Percentiles rank a stretch among this genome's conserved stretches.
These are phyloP conservation scores for Eucommia ulmoides DNA, from an alignment of 257 asterid genomes.

Conservation along the genomic window DNA sequence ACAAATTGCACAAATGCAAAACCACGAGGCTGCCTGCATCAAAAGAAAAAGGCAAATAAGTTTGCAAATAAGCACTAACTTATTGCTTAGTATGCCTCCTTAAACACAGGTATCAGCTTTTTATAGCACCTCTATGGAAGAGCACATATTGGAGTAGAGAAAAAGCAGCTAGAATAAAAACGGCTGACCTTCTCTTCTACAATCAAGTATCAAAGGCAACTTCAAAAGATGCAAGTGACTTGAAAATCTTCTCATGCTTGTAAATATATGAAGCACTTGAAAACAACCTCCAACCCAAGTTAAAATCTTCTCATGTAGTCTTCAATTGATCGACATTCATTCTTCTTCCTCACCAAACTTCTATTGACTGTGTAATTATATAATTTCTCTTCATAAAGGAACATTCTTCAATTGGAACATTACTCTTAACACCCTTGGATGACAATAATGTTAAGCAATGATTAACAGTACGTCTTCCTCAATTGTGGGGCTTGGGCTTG, in stretches of 20 bases:
- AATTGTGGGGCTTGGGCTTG: constrained; percentile 23
- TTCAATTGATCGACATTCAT: constrained; percentile 12
- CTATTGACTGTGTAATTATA: constrained; percentile 1
- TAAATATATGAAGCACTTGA: constrained; percentile 17
- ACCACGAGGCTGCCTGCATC: constrained; percentile 22
- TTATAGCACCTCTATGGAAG: constrained; percentile 9
- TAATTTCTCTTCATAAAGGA: constrained; percentile 15
- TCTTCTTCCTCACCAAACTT: constrained; percentile 4
- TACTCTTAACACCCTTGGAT: constrained; percentile 17
- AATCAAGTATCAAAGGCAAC: constrained; percentile 18
- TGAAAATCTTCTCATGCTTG: constrained; percentile 18
- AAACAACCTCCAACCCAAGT: constrained; percentile 6
- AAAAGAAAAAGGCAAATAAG: background rate
- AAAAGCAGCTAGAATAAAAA: constrained; percentile 14
- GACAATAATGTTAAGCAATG: constrained; percentile 12
- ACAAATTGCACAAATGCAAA: constrained; percentile 27
- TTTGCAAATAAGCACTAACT: constrained; percentile 1
- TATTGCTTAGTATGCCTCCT: background rate
- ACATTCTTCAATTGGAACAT: constrained; percentile 15
- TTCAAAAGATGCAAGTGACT: constrained; percentile 18
- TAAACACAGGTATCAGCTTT: constrained; percentile 4
- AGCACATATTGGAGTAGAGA: constrained; percentile 3
- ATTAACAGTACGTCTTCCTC: constrained; percentile 16
- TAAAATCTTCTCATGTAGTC: constrained; percentile 4
- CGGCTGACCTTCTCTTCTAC: constrained; percentile 20